Evolutionary conservation across 306 rosid species (phyloP).

Genomic region (Quercus suber): DNA sequence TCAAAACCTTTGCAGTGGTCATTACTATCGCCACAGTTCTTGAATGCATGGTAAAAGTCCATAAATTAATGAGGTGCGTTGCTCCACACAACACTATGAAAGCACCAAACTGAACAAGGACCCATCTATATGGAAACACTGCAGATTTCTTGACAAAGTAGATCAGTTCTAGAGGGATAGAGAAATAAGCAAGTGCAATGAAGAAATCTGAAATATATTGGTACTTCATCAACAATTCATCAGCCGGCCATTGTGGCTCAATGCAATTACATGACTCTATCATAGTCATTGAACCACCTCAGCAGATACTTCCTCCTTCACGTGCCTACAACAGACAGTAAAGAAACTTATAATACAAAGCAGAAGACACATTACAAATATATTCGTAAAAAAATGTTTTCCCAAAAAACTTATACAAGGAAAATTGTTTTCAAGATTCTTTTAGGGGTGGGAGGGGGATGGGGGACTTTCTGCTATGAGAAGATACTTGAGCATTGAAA

Average conservation of each 20-base stretch:
- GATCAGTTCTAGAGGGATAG: conserved; percentile 75
- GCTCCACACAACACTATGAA: conserved; percentile 83
- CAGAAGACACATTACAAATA: neutral
- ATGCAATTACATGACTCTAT: conserved; percentile 60
- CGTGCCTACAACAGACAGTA: conserved; percentile 30
- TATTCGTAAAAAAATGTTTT: neutral
- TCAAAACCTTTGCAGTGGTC: conserved; percentile 71
- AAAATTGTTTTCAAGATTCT: neutral
- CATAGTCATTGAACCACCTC: conserved; percentile 45
- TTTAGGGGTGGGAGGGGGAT: too few species aligned
- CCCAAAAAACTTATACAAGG: neutral
- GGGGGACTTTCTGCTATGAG: neutral
- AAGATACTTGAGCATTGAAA: neutral
- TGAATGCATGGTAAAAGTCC: conserved; percentile 63
- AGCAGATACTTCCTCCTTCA: conserved; percentile 25
- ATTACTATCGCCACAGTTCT: conserved; percentile 67
- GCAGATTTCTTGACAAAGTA: conserved; percentile 82
- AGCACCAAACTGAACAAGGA: conserved; percentile 85
- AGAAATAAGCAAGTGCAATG: conserved; percentile 76
- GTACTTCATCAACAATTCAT: conserved; percentile 69
- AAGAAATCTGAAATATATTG: conserved; percentile 78
- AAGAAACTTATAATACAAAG: neutral
- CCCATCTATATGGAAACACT: conserved; percentile 81
- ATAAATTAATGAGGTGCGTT: conserved; percentile 69
- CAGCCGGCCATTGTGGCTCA: conserved; percentile 67